Conservation (phyloP, 2,329 filamentous ascomycete genomes). For the Colletotrichum sansevieriae region DNA sequence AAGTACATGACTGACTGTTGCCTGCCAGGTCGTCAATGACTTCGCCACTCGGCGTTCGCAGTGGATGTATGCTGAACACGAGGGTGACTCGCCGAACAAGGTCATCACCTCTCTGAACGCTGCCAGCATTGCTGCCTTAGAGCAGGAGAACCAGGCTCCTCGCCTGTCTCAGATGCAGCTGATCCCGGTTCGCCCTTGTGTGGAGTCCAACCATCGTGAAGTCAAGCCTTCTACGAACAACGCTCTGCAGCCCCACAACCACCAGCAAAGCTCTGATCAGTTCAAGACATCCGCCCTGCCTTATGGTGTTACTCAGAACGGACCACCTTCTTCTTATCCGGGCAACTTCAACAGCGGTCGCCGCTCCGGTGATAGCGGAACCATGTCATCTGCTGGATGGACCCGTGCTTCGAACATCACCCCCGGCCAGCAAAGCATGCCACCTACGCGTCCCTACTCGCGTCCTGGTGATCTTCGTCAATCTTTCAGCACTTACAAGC, state of each 20-base stretch:
- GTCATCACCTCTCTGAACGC: constrained; percentile 25
- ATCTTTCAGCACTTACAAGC: constrained; percentile 11
- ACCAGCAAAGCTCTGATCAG: constrained; percentile 21
- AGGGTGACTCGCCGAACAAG: constrained; percentile 15
- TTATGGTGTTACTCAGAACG: constrained; percentile 14
- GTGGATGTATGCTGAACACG: constrained; percentile 31
- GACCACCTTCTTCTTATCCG: constrained; percentile 21
- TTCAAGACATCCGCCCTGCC: background rate
- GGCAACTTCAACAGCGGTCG: constrained; percentile 24
- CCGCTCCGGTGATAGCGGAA: constrained; percentile 26
- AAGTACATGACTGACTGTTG: background rate
- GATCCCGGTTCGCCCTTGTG: background rate
- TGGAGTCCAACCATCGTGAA: constrained; percentile 3
- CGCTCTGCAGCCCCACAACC: constrained; percentile 31
- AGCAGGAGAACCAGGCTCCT: constrained; percentile 21
- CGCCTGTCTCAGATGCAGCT: constrained; percentile 8
- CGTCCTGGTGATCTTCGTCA: constrained; percentile 19
- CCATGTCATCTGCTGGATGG: constrained; percentile 36
- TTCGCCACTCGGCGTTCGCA: constrained; percentile 26
- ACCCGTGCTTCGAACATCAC: constrained; percentile 20
- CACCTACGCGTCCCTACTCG: constrained; percentile 19
- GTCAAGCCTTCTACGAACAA: constrained; percentile 18
- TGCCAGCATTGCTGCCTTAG: constrained; percentile 37
- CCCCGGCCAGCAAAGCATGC: constrained; percentile 4
- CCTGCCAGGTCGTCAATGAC: constrained; percentile 28